phyloP scores from a whole-genome alignment of 495 filamentous ascomycete species.

The Durotheca rogersii region DNA sequence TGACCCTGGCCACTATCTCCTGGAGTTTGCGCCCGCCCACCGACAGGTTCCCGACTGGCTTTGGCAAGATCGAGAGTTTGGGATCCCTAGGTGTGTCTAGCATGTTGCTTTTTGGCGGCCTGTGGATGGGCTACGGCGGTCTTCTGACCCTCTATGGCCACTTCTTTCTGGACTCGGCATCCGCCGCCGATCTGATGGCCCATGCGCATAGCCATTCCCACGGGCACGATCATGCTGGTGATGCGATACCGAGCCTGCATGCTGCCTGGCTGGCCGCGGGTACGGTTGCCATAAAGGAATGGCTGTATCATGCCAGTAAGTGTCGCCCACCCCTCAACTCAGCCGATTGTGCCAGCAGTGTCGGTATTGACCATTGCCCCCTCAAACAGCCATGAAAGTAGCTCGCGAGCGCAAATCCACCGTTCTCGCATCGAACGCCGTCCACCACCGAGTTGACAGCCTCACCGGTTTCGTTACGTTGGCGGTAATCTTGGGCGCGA shows the following conservation, averaged over 20 bases:
- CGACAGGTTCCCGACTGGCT: conserved; percentile 79
- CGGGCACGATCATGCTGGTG: conserved; percentile 62
- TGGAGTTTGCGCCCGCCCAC: conserved; percentile 85
- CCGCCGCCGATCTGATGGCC: conserved; percentile 58
- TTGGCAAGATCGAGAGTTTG: conserved; percentile 95
- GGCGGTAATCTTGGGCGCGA: conserved; percentile 82
- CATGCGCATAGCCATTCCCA: conserved; percentile 62
- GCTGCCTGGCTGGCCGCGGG: conserved; percentile 94
- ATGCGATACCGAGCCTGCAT: conserved; percentile 74
- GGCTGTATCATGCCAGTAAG: conserved; percentile 94
- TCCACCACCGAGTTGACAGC: conserved; percentile 95
- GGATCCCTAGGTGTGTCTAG: conserved; percentile 90
- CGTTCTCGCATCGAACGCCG: conserved; percentile 93
- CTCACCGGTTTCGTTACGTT: conserved; percentile 92
- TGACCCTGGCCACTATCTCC: conserved; percentile 89
- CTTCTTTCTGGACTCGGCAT: conserved; percentile 68
- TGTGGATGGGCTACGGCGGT: conserved; percentile 86
- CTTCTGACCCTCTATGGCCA: conserved; percentile 73
- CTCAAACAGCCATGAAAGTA: conserved; percentile 80
- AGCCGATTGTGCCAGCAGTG: neutral
- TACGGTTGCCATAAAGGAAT: conserved; percentile 90
- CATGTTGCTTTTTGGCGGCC: conserved; percentile 79
- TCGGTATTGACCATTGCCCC: conserved; percentile 14
- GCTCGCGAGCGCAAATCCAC: conserved; percentile 92
- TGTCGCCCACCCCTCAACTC: conserved; percentile 14